phyloP scores from a whole-genome alignment of 2,329 filamentous ascomycete genomes.

The Zymoseptoria ardabiliae region DNA sequence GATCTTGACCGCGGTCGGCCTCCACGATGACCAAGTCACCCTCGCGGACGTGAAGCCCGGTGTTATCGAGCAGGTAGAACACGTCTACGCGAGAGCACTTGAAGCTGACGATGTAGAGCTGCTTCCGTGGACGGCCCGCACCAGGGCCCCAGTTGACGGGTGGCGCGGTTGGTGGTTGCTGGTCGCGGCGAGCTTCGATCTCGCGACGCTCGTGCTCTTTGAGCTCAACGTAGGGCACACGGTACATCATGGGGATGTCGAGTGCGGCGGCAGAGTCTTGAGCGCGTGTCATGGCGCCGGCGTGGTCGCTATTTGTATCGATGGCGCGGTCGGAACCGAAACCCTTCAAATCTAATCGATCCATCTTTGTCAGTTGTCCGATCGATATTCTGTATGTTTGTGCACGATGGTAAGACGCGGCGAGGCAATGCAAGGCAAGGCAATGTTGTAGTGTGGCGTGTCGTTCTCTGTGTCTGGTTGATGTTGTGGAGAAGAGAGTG shows the following conservation, averaged over 20 bases:
- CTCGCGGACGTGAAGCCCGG: conserved; percentile 78
- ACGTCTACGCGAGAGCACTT: conserved; percentile 93
- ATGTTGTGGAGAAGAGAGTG: conserved; percentile 1
- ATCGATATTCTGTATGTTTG: not conserved
- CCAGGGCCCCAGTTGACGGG: conserved; percentile 21
- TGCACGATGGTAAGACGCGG: not conserved
- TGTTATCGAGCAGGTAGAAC: conserved; percentile 95
- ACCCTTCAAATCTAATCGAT: conserved; percentile 12
- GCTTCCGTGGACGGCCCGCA: conserved; percentile 41
- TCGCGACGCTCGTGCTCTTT: conserved; percentile 20
- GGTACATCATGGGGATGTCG: conserved; percentile 25
- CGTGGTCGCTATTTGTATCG: conserved; percentile 6
- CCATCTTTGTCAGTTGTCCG: not conserved
- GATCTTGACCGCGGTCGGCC: conserved; percentile 89
- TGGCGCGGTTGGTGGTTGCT: conserved; percentile 20
- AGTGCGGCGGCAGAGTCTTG: conserved; percentile 10
- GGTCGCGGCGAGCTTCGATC: conserved; percentile 14
- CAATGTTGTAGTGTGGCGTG: not conserved
- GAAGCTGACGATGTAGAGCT: conserved; percentile 86
- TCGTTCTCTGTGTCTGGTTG: not conserved
- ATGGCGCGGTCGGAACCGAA: conserved; percentile 9
- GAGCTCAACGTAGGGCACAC: conserved; percentile 23
- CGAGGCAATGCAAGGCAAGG: not conserved
- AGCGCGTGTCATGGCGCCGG: conserved; percentile 6
- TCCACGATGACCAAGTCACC: conserved; percentile 96